phyloP scores from a whole-genome alignment of 2,329 filamentous ascomycete genomes.

The Pseudogymnoascus sp. region DNA sequence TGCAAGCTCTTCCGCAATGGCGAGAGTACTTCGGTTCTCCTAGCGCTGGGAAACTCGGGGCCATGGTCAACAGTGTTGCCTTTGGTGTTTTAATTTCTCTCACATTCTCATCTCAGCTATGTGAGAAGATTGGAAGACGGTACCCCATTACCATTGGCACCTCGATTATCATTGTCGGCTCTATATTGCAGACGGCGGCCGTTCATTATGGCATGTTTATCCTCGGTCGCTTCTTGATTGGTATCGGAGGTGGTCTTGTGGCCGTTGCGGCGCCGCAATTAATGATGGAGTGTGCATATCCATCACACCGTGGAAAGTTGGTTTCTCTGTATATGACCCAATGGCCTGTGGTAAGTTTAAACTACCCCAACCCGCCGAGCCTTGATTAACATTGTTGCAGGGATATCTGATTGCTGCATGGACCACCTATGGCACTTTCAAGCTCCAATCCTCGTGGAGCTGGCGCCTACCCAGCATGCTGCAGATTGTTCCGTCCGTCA shows the following conservation, averaged over 20 bases:
- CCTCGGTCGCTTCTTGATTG: constrained; percentile 35
- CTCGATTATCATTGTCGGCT: constrained; percentile 30
- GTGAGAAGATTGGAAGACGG: too few relatives aligned
- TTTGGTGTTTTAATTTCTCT: background rate
- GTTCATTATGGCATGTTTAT: constrained; percentile 35
- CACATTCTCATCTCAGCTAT: background rate
- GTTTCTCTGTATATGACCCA: too few relatives aligned
- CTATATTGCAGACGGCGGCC: constrained; percentile 34
- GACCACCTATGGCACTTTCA: constrained; percentile 17
- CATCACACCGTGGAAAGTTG: too few relatives aligned
- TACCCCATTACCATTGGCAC: background rate
- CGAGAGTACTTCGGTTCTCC: constrained; percentile 23
- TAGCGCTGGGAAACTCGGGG: background rate
- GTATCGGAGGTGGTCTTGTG: constrained; percentile 22
- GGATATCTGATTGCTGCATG: constrained; percentile 21
- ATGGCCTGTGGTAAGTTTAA: too few relatives aligned
- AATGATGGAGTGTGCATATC: constrained; percentile 9
- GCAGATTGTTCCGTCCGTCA: constrained; percentile 40
- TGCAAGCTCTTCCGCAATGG: constrained; percentile 30
- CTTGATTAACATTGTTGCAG: constrained; percentile 28
- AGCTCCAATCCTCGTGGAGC: constrained; percentile 12
- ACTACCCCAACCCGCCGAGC: too few relatives aligned
- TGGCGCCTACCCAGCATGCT: constrained; percentile 18
- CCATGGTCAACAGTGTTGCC: background rate
- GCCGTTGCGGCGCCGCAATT: constrained; percentile 8